Evolutionary conservation across 2,329 filamentous ascomycete genomes (phyloP).

Genomic region (Pseudogymnoascus sp.): DNA sequence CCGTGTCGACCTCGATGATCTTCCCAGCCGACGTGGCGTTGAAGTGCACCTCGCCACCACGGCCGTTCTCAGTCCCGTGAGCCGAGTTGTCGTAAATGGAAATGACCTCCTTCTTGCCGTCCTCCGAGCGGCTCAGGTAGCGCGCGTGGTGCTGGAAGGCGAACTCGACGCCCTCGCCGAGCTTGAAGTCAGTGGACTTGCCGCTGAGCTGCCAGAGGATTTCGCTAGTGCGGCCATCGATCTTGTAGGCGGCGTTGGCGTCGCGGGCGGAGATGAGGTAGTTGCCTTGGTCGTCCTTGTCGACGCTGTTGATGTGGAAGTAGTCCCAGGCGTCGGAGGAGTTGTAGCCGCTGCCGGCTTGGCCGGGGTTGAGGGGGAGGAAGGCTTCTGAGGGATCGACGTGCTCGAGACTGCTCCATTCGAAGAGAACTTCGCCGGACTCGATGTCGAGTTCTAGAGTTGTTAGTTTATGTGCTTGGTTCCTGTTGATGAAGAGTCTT

Average conservation of each 20-base stretch:
- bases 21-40: conserved; percentile 18
- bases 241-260: conserved; percentile 39
- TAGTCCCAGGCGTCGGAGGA: conserved; percentile 35
- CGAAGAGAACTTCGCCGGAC: conserved; percentile 48
- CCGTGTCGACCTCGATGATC: conserved; percentile 19
- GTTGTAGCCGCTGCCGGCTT: conserved; percentile 33
- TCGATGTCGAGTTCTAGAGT: conserved; percentile 26
- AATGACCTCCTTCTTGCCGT: conserved; percentile 16
- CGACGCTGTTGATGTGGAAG: conserved; percentile 31
- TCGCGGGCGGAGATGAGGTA: conserved; percentile 43
- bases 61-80: conserved; percentile 13
- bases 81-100: conserved; percentile 22
- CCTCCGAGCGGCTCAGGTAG: conserved; percentile 25
- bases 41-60: conserved; percentile 14
- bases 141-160: conserved; percentile 45
- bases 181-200: conserved; percentile 36
- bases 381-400: conserved; percentile 38
- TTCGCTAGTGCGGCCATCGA: conserved; percentile 38
- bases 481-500: conserved; percentile 3
- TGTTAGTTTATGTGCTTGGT: conserved; percentile 19
- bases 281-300: conserved; percentile 34
- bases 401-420: conserved; percentile 52
- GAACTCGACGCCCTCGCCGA: conserved; percentile 37
- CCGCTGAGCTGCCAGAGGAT: conserved; percentile 43
- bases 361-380: conserved; percentile 39